A percentile compares a stretch with the other conserved stretches of the same genome.
Conservation (phyloP, 495 filamentous ascomycete genomes). For the Penicillium turbatum region DNA sequence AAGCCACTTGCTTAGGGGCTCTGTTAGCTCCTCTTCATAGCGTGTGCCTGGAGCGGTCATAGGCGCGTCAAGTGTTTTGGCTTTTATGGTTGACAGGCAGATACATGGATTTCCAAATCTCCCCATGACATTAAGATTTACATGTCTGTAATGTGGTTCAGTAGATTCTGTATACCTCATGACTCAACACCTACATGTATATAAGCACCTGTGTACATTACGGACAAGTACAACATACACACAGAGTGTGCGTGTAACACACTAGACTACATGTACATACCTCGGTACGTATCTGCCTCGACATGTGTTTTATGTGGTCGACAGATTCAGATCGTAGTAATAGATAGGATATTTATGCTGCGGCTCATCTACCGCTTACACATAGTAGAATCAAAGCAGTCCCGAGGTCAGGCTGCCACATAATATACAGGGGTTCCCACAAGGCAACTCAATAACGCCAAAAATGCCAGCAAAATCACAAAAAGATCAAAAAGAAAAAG, state of each 20-base stretch:
- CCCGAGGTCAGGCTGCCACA: slow-evolving; percentile 1
- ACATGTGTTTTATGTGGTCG: neutral
- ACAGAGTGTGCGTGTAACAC: neutral
- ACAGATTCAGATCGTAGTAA: neutral
- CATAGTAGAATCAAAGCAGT: neutral
- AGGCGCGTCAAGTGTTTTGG: slow-evolving; percentile 5
- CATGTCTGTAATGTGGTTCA: slow-evolving; percentile 6
- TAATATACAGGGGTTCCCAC: slow-evolving; percentile 18
- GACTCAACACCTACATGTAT: neutral
- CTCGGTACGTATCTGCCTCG: neutral
- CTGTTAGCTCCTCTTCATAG: slow-evolving; percentile 1
- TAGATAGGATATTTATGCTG: slow-evolving; percentile 2
- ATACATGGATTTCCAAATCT: neutral
- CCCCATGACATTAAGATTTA: neutral
- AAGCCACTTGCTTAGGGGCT: slow-evolving; percentile 8
- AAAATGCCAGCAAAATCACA: slow-evolving; percentile 29
- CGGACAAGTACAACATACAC: too few species aligned
- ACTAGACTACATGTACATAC: neutral
- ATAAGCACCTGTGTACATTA: neutral
- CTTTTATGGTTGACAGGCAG: neutral
- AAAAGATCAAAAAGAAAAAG: neutral
- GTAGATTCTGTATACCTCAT: neutral
- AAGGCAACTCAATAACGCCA: slow-evolving; percentile 33
- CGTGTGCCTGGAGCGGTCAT: slow-evolving; percentile 13
- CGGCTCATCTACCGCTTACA: slow-evolving; percentile 1